Evolutionary conservation across 805 yeast species (phyloP), one percentile per base, ranked within the genome.

Genomic region (Saturnispora serradocipensis): DNA sequence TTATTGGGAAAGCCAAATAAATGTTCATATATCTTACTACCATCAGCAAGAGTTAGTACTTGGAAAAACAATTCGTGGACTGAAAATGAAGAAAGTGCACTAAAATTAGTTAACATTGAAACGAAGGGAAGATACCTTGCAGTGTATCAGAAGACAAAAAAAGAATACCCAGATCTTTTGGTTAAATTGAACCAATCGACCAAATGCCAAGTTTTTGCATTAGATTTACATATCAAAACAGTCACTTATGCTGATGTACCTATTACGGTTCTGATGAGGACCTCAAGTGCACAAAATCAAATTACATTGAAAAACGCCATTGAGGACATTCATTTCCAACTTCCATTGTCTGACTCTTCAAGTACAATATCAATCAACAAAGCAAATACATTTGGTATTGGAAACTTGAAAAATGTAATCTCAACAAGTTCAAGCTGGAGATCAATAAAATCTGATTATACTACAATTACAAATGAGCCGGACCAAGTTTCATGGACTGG

Each of bases 31-130:
- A 47, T 32, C 8, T 9, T 16, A 4, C 46, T 59, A 25, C 61
- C 62, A 44, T 53, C 56, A 20, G 61, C 64, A 2, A 58, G 58
- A 42, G 52, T 60, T 32, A 62, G 66, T 6, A 53, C 50, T 42
- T 67, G 71, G 70, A 38, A 16, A 11, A 43, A 43, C 11, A 45
- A 54, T n/a, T 50, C 51, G n/a, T 68, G 72, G 72, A 46, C 63
- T 2, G 56, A 53, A 15, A 43, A 52, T 6, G 46, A 49, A 42
- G 35, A 43, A 9, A 13, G 38, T 30, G 15, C 10, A 0, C 4
- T 42, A 7, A 36, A 36, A 18, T 16, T 46, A 34, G 22, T 38
- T 7, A 25, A 24, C 16, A 38, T 39, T 16, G 34, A 27, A 28
- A 13, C 36, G 8, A 13, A 49, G 3, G 40, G 28, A 9, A 49